Conservation (phyloP, 371 early-diverging fungal genomes). For the Apophysomyces trapeziformis region DNA sequence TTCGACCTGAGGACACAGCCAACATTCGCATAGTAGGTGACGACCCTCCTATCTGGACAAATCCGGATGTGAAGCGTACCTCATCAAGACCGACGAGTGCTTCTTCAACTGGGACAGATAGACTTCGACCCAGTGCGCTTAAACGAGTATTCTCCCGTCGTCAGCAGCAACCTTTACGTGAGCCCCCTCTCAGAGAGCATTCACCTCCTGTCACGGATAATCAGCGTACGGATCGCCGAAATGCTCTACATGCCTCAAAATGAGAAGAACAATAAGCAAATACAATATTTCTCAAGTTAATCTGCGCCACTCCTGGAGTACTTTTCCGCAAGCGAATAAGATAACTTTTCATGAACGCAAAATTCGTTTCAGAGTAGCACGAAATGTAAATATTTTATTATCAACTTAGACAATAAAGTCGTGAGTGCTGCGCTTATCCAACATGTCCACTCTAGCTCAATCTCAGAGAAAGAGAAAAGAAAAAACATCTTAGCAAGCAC, state of each 20-base stretch:
- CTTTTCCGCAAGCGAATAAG: no score
- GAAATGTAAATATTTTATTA: no score
- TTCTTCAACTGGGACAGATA: not conserved
- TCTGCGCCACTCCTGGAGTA: no score
- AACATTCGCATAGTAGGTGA: not conserved
- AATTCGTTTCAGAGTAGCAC: no score
- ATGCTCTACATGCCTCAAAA: slow-evolving; percentile 19
- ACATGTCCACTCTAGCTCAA: no score
- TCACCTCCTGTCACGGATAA: not conserved
- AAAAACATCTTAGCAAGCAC: no score
- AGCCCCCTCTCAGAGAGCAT: not conserved
- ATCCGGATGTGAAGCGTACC: slow-evolving; percentile 1
- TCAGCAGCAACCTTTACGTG: slow-evolving; percentile 4
- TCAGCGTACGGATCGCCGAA: slow-evolving; percentile 17
- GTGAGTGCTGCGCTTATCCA: no score
- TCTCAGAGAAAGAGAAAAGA: no score
- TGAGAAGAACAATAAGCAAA: slow-evolving; percentile 8
- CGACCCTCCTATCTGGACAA: not conserved
- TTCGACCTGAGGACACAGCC: not conserved
- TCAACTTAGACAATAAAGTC: no score
- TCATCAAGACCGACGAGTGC: not conserved
- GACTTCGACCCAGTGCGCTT: slow-evolving; percentile 1
- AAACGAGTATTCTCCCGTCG: slow-evolving; percentile 18
- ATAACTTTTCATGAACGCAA: no score
- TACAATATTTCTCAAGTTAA: no score